Conservation (phyloP, 495 filamentous ascomycete genomes). For the Parmelia sp. region DNA sequence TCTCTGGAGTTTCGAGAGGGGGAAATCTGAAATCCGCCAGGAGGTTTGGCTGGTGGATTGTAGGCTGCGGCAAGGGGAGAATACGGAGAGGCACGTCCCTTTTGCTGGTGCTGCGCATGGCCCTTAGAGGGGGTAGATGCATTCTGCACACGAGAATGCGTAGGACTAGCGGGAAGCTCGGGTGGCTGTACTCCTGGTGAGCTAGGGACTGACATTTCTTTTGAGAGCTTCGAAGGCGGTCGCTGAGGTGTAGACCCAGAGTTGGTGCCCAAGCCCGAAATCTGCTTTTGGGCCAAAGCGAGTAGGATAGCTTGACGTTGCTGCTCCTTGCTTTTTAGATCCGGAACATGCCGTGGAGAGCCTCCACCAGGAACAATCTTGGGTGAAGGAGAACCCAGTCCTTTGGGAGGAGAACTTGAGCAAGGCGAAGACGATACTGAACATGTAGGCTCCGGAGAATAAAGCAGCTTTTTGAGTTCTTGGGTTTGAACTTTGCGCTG, state of each 20-base stretch:
- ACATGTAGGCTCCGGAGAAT: conserved; percentile 32
- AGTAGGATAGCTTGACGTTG: conserved; percentile 11
- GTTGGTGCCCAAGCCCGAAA: conserved; percentile 3
- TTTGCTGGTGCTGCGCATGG: conserved; percentile 1
- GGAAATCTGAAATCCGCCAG: background rate
- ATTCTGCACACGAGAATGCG: conserved; percentile 18
- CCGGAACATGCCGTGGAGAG: background rate
- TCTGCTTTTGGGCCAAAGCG: conserved; percentile 19
- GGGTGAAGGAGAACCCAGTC: conserved; percentile 19
- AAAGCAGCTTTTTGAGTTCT: conserved; percentile 43
- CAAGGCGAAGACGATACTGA: conserved; percentile 35
- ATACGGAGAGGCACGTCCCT: conserved; percentile 5
- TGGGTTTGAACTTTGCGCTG: conserved; percentile 41
- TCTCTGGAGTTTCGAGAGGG: conserved; percentile 4
- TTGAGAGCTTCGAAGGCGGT: conserved; percentile 24
- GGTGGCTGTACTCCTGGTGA: conserved; percentile 10
- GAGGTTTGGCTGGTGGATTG: background rate
- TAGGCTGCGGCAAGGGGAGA: background rate
- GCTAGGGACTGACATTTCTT: conserved; percentile 19
- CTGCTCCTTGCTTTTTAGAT: background rate
- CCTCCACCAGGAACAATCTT: too few species aligned
- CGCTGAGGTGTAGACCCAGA: conserved; percentile 18
- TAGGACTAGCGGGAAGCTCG: conserved; percentile 19
- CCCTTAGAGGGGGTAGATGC: background rate
- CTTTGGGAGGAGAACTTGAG: conserved; percentile 35